A percentile compares a stretch with the other conserved stretches of the same genome.
Evolutionary conservation across 108 stramenopile species (phyloP).

Genomic region (Skeletonema potamos): DNA sequence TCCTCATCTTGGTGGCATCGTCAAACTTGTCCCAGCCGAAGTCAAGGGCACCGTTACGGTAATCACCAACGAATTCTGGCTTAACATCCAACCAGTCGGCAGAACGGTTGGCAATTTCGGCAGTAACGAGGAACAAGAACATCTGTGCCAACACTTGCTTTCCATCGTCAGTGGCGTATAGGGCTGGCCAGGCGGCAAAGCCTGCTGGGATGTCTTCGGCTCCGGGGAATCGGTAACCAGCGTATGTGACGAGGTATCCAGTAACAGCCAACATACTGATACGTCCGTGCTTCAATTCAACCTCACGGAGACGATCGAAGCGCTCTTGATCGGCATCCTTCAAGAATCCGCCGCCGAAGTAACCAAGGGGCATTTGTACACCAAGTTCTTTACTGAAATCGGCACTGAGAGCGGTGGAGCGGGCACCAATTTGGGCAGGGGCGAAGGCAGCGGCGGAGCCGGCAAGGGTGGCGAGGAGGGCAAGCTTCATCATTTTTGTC

Average conservation of each 20-base stretch:
- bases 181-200: constrained; percentile 43
- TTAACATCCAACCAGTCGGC: constrained; percentile 52
- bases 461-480: constrained; percentile 73
- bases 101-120: constrained; percentile 41
- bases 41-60: constrained; percentile 75
- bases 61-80: constrained; percentile 71
- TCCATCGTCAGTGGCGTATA: constrained; percentile 15
- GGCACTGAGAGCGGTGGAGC: constrained; percentile 27
- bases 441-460: constrained; percentile 80
- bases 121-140: constrained; percentile 18
- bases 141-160: constrained; percentile 12
- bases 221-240: constrained; percentile 76
- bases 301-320: constrained; percentile 68
- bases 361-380: constrained; percentile 78
- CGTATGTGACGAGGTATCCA: constrained; percentile 70
- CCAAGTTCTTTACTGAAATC: constrained; percentile 69
- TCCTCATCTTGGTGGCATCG: constrained; percentile 63
- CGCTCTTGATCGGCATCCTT: constrained; percentile 58
- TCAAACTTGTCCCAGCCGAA: constrained; percentile 73
- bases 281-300: constrained; percentile 86
- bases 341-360: constrained; percentile 70
- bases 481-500: constrained; percentile 69
- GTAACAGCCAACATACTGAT: constrained; percentile 79
- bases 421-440: constrained; percentile 35
- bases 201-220: constrained; percentile 67